A percentile compares a stretch with the other conserved stretches of the same genome.
phyloP scores from a whole-genome alignment of 805 yeast genomes.

The Pichia deserticola region DNA sequence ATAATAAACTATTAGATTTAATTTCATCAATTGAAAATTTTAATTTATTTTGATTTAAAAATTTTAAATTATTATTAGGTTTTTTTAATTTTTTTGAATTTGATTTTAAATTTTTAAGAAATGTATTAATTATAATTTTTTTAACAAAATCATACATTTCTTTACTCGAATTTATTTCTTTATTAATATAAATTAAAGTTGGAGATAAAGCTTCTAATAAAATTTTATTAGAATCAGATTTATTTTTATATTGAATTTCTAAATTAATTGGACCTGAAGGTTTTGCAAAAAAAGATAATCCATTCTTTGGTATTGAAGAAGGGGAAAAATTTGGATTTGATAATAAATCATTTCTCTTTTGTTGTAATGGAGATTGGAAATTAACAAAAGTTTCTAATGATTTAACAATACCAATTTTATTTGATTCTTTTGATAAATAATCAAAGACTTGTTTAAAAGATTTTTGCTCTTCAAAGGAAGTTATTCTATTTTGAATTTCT shows the following conservation, averaged over 20 bases:
- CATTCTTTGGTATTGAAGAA: neutral
- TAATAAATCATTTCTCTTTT: too few species aligned
- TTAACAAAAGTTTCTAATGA: slow-evolving; percentile 21
- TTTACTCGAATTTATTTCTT: slow-evolving; percentile 14
- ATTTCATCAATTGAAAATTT: slow-evolving; percentile 7
- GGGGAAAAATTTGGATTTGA: too few species aligned
- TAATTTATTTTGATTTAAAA: neutral
- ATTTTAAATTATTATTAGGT: neutral
- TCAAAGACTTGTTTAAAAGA: slow-evolving; percentile 26
- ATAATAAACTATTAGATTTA: slow-evolving; percentile 1
- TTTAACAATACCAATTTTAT: slow-evolving; percentile 19
- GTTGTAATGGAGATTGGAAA: slow-evolving; percentile 7
- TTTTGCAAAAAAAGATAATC: slow-evolving; percentile 5
- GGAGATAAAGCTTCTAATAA: slow-evolving; percentile 14
- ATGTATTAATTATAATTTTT: slow-evolving; percentile 15
- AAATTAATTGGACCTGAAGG: slow-evolving; percentile 11
- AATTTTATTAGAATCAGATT: slow-evolving; percentile 6
- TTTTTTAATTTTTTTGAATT: neutral
- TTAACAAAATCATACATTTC: slow-evolving; percentile 18
- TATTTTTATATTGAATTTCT: slow-evolving; percentile 12
- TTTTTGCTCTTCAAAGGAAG: slow-evolving; percentile 28
- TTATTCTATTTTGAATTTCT: slow-evolving; percentile 12
- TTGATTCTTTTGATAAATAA: slow-evolving; percentile 18
- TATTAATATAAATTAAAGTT: slow-evolving; percentile 18
- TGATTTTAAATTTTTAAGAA: slow-evolving; percentile 4